Evolutionary conservation across 2,329 filamentous ascomycete species (phyloP).

Genomic region (Phyllosticta capitalensis): DNA sequence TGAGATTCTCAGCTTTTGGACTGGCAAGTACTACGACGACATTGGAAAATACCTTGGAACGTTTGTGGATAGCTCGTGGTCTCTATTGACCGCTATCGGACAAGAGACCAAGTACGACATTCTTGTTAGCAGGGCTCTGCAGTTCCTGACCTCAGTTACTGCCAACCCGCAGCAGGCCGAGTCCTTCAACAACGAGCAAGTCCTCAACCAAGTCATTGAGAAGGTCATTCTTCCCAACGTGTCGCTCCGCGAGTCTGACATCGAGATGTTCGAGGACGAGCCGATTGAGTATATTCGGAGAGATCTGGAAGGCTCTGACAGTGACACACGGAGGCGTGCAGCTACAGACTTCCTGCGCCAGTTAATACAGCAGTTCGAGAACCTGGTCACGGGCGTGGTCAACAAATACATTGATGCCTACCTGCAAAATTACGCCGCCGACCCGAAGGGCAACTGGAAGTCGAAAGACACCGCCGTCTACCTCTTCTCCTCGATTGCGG

Average conservation of each 20-base stretch:
- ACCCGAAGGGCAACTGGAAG: conserved; percentile 70
- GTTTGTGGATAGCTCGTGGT: conserved; percentile 89
- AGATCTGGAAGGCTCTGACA: conserved; percentile 92
- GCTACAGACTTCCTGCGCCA: conserved; percentile 90
- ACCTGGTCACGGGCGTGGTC: conserved; percentile 76
- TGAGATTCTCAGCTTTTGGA: conserved; percentile 79
- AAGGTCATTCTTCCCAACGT: conserved; percentile 95
- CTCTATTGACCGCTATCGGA: conserved; percentile 75
- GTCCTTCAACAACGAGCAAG: conserved; percentile 73
- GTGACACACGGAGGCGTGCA: conserved; percentile 81
- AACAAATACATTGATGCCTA: conserved; percentile 81
- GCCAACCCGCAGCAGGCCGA: conserved; percentile 67
- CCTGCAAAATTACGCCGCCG: conserved; percentile 61
- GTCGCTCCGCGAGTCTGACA: conserved; percentile 79
- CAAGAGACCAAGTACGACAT: conserved; percentile 88
- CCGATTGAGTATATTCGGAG: conserved; percentile 96
- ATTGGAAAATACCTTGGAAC: conserved; percentile 71
- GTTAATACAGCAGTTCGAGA: conserved; percentile 81
- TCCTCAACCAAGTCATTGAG: conserved; percentile 80
- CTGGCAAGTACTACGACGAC: conserved; percentile 90
- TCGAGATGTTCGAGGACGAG: conserved; percentile 96
- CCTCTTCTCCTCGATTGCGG: conserved; percentile 86
- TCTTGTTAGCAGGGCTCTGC: conserved; percentile 85
- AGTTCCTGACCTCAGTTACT: conserved; percentile 87
- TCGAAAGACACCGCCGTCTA: conserved; percentile 98